phyloP scores from a whole-genome alignment of 352 stramenopile species.

The Globisporangium megalacanthum region DNA sequence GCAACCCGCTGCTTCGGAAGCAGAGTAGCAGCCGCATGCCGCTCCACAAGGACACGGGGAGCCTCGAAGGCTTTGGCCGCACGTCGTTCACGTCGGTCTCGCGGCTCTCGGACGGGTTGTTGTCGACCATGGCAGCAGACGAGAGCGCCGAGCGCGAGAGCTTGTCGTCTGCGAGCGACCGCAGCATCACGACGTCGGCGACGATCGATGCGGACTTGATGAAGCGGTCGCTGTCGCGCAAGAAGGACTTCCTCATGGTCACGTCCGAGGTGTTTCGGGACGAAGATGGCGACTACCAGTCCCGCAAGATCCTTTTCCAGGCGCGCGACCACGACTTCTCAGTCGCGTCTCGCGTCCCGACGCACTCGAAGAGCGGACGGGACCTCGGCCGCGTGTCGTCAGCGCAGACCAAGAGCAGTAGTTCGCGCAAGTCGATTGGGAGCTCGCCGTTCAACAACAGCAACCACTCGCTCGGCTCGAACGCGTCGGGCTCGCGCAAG shows the following conservation, averaged over 20 bases:
- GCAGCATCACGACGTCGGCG: conserved; percentile 15
- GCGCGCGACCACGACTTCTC: conserved; percentile 83
- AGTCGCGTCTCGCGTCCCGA: conserved; percentile 70
- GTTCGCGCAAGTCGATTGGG: conserved; percentile 45
- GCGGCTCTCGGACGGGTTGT: conserved; percentile 38
- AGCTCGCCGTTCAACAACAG: conserved; percentile 33
- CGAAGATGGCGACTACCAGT: conserved; percentile 81
- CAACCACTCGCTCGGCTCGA: conserved; percentile 42
- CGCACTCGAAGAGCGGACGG: conserved; percentile 58
- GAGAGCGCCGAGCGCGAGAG: conserved; percentile 29
- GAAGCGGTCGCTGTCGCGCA: conserved; percentile 79
- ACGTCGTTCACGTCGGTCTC: conserved; percentile 77
- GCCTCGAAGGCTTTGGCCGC: conserved; percentile 50
- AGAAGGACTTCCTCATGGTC: conserved; percentile 90
- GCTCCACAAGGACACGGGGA: conserved; percentile 25
- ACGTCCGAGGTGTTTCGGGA: conserved; percentile 86
- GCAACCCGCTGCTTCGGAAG: conserved; percentile 38
- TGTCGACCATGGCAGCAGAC: conserved; percentile 19
- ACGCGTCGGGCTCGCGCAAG: conserved; percentile 19
- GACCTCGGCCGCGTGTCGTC: conserved; percentile 47
- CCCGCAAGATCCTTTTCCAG: conserved; percentile 87
- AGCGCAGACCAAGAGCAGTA: conserved; percentile 37
- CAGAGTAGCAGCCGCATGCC: conserved; percentile 35
- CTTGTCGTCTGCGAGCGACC: conserved; percentile 46
- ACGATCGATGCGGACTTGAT: conserved; percentile 64